These are phyloP conservation scores for Fagopyrum esculentum DNA, from an alignment of 148 eudicot species.

Conservation along the genomic window DNA sequence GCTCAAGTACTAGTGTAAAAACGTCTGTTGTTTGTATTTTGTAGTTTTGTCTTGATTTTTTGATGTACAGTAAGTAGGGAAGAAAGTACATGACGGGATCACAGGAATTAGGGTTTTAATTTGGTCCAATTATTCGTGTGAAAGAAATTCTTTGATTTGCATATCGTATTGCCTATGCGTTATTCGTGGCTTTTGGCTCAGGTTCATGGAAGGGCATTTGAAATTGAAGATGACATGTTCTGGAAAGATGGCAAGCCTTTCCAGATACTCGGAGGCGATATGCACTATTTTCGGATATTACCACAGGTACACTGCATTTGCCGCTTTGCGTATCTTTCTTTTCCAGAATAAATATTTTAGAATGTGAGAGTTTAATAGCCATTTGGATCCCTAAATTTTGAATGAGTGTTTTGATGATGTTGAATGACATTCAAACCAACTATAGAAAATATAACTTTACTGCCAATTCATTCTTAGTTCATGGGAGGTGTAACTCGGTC, in stretches of 20 bases:
- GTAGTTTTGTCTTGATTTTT: background rate
- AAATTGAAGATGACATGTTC: constrained; percentile 80
- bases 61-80: background rate
- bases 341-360: background rate
- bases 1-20: background rate
- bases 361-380: background rate
- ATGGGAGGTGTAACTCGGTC: no score
- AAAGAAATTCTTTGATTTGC: background rate
- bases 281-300: constrained; percentile 82
- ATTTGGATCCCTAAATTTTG: background rate
- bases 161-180: background rate
- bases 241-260: constrained; percentile 88
- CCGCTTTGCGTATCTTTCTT: background rate
- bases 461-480: background rate
- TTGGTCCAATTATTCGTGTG: background rate
- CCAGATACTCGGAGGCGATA: constrained; percentile 83
- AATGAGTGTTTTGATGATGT: background rate
- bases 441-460: background rate
- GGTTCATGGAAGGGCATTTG: constrained; percentile 45
- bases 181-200: constrained; percentile 18
- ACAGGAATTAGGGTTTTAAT: background rate
- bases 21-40: background rate
- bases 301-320: constrained; percentile 50
- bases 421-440: background rate
- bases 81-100: background rate